Evolutionary conservation across 345 rosid species (phyloP).

Genomic region (Mangifera indica): DNA sequence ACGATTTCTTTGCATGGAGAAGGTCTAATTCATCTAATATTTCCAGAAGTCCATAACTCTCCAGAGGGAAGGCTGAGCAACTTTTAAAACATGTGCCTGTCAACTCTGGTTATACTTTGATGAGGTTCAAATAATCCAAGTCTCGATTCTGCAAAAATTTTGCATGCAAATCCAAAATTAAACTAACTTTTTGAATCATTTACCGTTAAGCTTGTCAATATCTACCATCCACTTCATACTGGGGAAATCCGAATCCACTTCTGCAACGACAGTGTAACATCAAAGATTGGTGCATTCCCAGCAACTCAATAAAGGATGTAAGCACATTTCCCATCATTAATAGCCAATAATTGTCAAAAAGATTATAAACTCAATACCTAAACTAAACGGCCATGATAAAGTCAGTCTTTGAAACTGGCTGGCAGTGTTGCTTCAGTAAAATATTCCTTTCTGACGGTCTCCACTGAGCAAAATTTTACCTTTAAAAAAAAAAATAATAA

Average conservation of each 20-base stretch:
- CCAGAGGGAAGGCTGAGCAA: background rate
- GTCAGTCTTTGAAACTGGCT: slow-evolving; percentile 46
- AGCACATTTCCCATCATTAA: background rate
- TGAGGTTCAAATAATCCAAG: background rate
- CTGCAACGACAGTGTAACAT: background rate
- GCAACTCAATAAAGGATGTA: background rate
- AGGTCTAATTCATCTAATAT: background rate
- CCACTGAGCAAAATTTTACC: slow-evolving; percentile 80
- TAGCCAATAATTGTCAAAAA: background rate
- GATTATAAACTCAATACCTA: background rate
- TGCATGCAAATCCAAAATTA: background rate
- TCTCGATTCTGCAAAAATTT: background rate
- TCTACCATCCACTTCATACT: too few relatives aligned
- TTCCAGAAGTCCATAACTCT: too few relatives aligned
- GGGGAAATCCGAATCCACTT: background rate
- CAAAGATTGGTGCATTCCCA: background rate
- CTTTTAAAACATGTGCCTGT: background rate
- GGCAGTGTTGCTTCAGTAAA: slow-evolving; percentile 81
- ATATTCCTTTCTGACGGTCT: slow-evolving; percentile 62
- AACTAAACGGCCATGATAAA: background rate
- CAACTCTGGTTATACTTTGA: background rate
- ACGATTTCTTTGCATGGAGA: background rate
- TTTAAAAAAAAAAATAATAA: slow-evolving; percentile 33
- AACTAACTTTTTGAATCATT: background rate
- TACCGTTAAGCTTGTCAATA: too few relatives aligned